Evolutionary conservation across 75 land plant genomes (phyloP), one percentile per base, ranked within the genome.

Genomic region (Sequoiadendron giganteum): DNA sequence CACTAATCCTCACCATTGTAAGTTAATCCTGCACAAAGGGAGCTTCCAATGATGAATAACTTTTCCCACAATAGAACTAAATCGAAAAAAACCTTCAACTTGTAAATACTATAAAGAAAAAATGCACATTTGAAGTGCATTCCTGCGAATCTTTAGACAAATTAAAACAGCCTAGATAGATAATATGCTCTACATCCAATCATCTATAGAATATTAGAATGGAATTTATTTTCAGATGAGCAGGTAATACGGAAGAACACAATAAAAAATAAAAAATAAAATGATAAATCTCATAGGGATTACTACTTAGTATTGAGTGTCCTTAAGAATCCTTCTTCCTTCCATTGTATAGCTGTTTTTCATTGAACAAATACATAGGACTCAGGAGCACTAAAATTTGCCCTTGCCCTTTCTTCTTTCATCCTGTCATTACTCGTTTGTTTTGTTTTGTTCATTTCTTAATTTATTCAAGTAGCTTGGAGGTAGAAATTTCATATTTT

Each of bases 1-100:
- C 94, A 87, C 93, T 93, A 75, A 92, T 87, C 38, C 94, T 87
- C 92, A 94, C 95, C 95, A 94, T 94, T 56, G 39, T 56, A 14
- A 54, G n/a, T 38, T 85, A 54, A 32, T 38, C 65, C 86, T 85
- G 86, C 25, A 85, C 21, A 85, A 34, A 85, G 36, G 38, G 14
- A 9, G 77, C 13, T 11, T 75, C 2, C 77, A 75, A 34, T 34
- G 13, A 75, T 75, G 15, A 32, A 32, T 75, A 34, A 13, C 38
- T 75, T 70, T 32, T 34, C 3, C 38, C 77, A 32, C 10, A 75
- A 34, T 7, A 34, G 1, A 9, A 21, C 68, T 30, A 72, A 72
- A 32, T 9, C 10, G 34, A 2, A 34, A 25, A 49, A 34, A 2
- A 34, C 3, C 77, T 75, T 3, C 77, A 75, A 32, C 0, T 16